phyloP scores from a whole-genome alignment of 225 moss, liverwort and hornwort species.

The Physcomitrium patens region DNA sequence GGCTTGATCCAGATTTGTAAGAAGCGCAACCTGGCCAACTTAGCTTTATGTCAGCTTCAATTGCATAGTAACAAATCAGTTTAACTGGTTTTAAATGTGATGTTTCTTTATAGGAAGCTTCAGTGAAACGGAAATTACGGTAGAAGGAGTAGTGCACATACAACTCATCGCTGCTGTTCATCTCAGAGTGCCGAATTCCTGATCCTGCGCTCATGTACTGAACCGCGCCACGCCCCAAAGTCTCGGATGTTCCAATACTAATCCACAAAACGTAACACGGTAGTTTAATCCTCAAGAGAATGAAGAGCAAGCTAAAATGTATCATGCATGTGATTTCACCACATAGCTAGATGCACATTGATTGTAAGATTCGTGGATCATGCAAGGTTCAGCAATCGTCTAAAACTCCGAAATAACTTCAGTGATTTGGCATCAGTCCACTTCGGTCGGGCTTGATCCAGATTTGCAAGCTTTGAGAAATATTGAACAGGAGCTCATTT shows the following conservation, averaged over 20 bases:
- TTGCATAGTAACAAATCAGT: neutral
- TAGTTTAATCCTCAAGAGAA: neutral
- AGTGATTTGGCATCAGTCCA: too few species aligned
- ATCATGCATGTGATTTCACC: neutral
- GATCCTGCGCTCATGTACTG: conserved; percentile 96
- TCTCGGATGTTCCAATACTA: conserved; percentile 89
- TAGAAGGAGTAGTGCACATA: conserved; percentile 24
- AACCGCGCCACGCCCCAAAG: conserved; percentile 74
- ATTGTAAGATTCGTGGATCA: conserved; percentile 8
- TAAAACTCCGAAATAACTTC: too few species aligned
- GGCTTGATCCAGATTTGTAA: conserved; percentile 90
- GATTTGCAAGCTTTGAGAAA: too few species aligned
- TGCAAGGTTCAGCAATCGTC: neutral
- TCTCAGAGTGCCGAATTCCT: conserved; percentile 87
- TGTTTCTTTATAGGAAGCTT: neutral
- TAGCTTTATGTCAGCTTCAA: conserved; percentile 2
- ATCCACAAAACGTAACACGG: conserved; percentile 4
- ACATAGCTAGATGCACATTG: conserved; percentile 1
- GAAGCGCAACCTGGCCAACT: conserved; percentile 61
- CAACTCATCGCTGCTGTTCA: conserved; percentile 75
- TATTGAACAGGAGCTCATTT: neutral
- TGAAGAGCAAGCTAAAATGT: neutral
- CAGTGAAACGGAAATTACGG: neutral
- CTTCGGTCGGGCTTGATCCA: too few species aligned
- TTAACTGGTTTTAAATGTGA: neutral